A percentile compares a stretch with the other conserved stretches of the same genome.
phyloP scores from a whole-genome alignment of 176 grass and related monocot genomes.

The Aegilops speltoides region DNA sequence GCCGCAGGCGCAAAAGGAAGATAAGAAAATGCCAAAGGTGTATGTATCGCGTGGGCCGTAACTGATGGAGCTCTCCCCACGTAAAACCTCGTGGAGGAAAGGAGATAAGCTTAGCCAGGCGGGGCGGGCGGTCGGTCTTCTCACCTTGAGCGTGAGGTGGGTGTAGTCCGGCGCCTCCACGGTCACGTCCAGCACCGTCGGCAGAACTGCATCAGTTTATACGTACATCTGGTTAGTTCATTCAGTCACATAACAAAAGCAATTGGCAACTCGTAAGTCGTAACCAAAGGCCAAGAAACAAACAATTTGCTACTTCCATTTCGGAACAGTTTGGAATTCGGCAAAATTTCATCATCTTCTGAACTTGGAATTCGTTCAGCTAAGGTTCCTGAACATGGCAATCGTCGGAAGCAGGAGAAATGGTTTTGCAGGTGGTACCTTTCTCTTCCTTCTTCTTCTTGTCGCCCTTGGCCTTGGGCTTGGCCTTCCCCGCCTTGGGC shows the following conservation, averaged over 20 bases:
- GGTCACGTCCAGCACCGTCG: conserved; percentile 72
- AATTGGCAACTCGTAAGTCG: too few relatives aligned
- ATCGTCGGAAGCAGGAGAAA: too few relatives aligned
- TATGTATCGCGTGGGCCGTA: neutral
- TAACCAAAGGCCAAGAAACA: too few relatives aligned
- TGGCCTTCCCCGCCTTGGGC: conserved; percentile 90
- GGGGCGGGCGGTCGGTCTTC: neutral
- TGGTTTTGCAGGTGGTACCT: conserved; percentile 38
- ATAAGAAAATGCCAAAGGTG: neutral
- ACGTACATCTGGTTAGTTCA: too few relatives aligned
- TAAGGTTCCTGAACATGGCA: neutral
- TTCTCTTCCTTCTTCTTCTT: conserved; percentile 98
- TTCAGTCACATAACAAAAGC: neutral
- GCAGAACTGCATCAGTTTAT: conserved; percentile 85
- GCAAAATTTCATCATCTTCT: neutral
- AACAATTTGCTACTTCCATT: neutral
- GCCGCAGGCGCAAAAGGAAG: neutral
- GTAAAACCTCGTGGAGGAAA: neutral
- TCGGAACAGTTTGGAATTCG: neutral
- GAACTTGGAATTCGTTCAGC: neutral
- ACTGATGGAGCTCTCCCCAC: neutral
- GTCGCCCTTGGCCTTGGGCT: conserved; percentile 78
- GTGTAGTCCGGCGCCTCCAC: conserved; percentile 88
- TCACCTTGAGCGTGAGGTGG: conserved; percentile 88
- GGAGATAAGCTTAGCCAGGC: neutral